Evolutionary conservation across 192 early-diverging fungal species (phyloP), one percentile per base, ranked within the genome.

Genomic region (Coemansia guatemalensis): DNA sequence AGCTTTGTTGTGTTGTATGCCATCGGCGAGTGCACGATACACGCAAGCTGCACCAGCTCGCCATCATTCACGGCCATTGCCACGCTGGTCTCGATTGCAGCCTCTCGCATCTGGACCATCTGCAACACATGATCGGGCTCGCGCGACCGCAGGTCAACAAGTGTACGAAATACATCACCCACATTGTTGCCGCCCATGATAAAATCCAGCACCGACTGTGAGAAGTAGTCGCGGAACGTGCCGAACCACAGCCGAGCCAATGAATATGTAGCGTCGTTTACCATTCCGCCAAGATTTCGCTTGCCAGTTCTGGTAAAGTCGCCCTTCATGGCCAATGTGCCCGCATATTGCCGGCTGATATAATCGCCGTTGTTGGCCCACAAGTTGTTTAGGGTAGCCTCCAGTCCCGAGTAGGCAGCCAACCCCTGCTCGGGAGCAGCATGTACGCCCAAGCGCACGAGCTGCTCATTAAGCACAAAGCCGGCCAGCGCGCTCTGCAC

Each of bases 351-450:
- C 25, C 86, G 70, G 65, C 86, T 88, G 32, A 92, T 90, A 25
- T 83, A 86, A 70, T 92, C 90, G 22, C 90, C 90, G 58, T 89
- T 92, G 71, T 92, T 90, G 6, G 90, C 90, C 90, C 90, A 92
- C 14, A 86, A 62, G 54, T 87, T 67, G 58, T 87, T 89, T 53
- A 92, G 86, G 48, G 82, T 78, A 23, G 73, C 71, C 67, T 92
- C 88, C 49, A 92, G 86, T 2, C 84, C 77, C 17, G 78, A 73
- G 52, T 90, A 90, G 7, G 82, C 84, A 18, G 77, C 73, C 48
- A 92, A 65, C 4, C 88, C 88, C 57, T 77, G 64, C 44, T 91
- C 88, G 3, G 88, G 87, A 23, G 84, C 85, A 26, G 84, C 81
- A 6, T 86, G 83, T 7, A 90, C 84, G 2, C 87, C 88, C 24